Percentiles rank a stretch among this genome's conserved stretches.
Conservation (phyloP, 768 basidiomycete genomes). For the Hydnum rufescens region DNA sequence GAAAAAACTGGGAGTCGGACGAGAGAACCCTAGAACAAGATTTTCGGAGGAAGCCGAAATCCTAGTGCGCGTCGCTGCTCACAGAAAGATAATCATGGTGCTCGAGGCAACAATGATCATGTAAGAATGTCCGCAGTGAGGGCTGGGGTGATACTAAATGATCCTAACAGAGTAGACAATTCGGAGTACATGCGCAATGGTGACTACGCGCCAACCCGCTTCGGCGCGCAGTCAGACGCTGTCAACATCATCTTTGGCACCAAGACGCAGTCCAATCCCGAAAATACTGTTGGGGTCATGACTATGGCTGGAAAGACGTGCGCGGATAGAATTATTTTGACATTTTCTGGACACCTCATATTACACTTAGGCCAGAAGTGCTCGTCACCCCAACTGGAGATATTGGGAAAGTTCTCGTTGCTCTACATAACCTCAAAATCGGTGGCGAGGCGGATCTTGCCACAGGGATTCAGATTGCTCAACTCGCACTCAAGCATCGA, state of each 20-base stretch:
- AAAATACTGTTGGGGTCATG: constrained; percentile 95
- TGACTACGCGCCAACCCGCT: constrained; percentile 71
- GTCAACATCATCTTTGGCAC: constrained; percentile 77
- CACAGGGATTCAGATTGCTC: constrained; percentile 83
- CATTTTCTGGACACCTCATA: background rate
- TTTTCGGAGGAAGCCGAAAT: too few relatives aligned
- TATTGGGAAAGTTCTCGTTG: constrained; percentile 73
- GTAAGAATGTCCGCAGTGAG: constrained; percentile 11
- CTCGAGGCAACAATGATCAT: constrained; percentile 97
- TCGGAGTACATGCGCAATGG: constrained; percentile 96
- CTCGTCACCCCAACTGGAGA: constrained; percentile 93
- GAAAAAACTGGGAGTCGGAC: background rate
- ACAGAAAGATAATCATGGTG: constrained; percentile 40
- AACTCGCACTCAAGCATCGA: constrained; percentile 89
- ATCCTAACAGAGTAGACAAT: constrained; percentile 50
- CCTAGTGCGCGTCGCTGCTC: too few relatives aligned
- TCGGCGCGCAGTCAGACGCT: constrained; percentile 81
- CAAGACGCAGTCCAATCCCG: constrained; percentile 90
- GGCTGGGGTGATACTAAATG: background rate
- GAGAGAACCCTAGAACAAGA: too few relatives aligned
- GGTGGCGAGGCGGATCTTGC: constrained; percentile 70
- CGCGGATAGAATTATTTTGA: constrained; percentile 13
- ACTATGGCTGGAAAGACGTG: constrained; percentile 95
- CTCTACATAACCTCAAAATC: constrained; percentile 53
- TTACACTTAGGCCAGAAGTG: constrained; percentile 57